Conservation (phyloP, 164 flowering plant species). For the Nymphaea thermarum region DNA sequence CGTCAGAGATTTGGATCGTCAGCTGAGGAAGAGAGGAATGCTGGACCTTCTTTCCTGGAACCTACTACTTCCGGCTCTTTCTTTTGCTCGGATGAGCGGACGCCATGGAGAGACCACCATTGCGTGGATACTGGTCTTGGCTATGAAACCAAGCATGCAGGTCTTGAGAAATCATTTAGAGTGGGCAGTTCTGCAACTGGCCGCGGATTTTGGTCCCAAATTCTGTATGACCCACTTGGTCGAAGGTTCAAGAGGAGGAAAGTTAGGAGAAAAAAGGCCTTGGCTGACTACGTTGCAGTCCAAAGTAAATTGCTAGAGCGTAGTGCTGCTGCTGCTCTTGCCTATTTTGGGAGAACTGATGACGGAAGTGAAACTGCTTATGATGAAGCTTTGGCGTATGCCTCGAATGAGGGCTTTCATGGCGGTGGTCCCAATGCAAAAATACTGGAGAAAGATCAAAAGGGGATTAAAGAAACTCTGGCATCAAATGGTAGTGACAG, state of each 20-base stretch:
- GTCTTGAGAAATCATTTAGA: constrained; percentile 67
- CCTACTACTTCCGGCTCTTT: constrained; percentile 5
- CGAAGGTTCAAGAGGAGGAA: constrained; percentile 45
- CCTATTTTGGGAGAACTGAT: constrained; percentile 39
- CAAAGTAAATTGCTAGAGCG: constrained; percentile 67
- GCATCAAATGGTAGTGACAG: constrained; percentile 8
- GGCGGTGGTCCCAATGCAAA: constrained; percentile 13
- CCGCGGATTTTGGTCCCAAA: constrained; percentile 39
- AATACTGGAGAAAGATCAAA: constrained; percentile 10
- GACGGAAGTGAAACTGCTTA: constrained; percentile 6
- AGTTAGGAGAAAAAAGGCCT: constrained; percentile 26
- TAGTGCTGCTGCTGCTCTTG: constrained; percentile 59
- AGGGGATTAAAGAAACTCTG: constrained; percentile 6
- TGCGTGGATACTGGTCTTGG: constrained; percentile 70
- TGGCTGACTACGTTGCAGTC: constrained; percentile 22
- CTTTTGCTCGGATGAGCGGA: constrained; percentile 48
- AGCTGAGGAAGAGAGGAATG: constrained; percentile 24
- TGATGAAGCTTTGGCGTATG: background rate
- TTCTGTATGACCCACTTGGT: constrained; percentile 32
- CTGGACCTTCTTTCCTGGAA: background rate
- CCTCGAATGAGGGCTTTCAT: background rate
- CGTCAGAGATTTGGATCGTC: constrained; percentile 17
- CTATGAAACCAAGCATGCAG: constrained; percentile 67
- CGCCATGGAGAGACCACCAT: constrained; percentile 71
- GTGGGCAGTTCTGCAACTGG: constrained; percentile 23